A percentile compares a stretch with the other conserved stretches of the same genome.
These are phyloP conservation scores for Graphilbum sp. DNA, from an alignment of 2,329 filamentous ascomycete genomes.

Conservation along the genomic window DNA sequence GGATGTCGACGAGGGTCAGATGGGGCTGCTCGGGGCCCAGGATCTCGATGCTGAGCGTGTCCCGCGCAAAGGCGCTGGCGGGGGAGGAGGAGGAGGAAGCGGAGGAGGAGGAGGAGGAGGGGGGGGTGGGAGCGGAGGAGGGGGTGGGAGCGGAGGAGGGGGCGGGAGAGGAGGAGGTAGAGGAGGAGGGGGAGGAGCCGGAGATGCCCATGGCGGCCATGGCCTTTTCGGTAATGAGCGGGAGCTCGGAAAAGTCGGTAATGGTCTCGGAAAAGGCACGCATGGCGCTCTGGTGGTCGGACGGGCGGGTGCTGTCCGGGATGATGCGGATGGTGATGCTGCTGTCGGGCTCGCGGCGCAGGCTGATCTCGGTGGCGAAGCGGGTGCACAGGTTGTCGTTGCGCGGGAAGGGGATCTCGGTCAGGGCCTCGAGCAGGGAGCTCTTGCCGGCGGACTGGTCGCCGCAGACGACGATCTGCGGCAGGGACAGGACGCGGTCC, in stretches of 20 bases:
- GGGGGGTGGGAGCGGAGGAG: too few species aligned
- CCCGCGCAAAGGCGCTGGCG: slow-evolving; percentile 30
- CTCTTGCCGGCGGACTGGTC: slow-evolving; percentile 50
- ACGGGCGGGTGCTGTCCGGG: background rate
- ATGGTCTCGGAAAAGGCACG: slow-evolving; percentile 44
- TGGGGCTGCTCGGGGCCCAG: slow-evolving; percentile 27
- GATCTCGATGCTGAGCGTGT: slow-evolving; percentile 28
- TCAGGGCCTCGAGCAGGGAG: slow-evolving; percentile 47
- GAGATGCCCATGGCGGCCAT: background rate
- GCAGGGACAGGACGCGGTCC: too few species aligned
- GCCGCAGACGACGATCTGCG: slow-evolving; percentile 47
- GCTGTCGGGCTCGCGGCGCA: background rate
- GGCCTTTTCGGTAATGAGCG: slow-evolving; percentile 8
- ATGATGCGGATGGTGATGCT: background rate
- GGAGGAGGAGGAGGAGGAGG: too few species aligned
- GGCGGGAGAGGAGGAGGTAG: too few species aligned
- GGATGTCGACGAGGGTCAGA: slow-evolving; percentile 37
- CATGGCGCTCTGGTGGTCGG: background rate
- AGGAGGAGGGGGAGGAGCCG: too few species aligned
- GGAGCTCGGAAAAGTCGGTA: slow-evolving; percentile 58
- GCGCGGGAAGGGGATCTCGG: slow-evolving; percentile 42
- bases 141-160: too few species aligned
- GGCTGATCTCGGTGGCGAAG: slow-evolving; percentile 38
- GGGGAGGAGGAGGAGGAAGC: too few species aligned
- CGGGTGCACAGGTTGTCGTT: slow-evolving; percentile 45